Evolutionary conservation across 2,329 filamentous ascomycete species (phyloP), one percentile per base, ranked within the genome.

Genomic region (Xylaria sp.): DNA sequence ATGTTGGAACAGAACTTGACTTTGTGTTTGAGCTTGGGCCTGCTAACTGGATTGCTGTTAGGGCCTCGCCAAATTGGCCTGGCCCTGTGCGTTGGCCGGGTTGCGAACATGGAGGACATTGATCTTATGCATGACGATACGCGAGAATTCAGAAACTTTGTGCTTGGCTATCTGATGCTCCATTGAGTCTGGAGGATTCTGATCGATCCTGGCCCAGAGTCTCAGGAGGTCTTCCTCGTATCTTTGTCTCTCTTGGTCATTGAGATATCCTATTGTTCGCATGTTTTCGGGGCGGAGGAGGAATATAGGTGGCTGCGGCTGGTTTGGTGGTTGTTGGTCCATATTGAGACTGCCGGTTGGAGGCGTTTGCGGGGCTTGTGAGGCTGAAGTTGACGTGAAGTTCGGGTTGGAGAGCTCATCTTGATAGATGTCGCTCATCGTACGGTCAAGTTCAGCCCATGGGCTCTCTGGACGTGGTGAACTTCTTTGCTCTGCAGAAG

Each of bases 131-230:
- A 83, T 78, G 1, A 91, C 82, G 78, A 88, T 89, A 52, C 83
- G 83, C 0, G 88, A 88, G 75, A 91, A 91, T 9, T 90, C 88
- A 8, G 81, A 78, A 25, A 91, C 86, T 79, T 90, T 90, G 48
- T 84, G 83, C 71, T 84, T 85, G 0, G 89, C 88, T 0, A 82
- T 80, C 28, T 82, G 77, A 55, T 89, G 84, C 25, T 86, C 83
- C 0, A 75, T 73, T 3, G 86, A 87, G 1, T 82, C 80, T 0
- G 84, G 78, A 0, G 81, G 79, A 23, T 81, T 84, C 67, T 86
- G 84, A 55, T 87, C 84, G 50, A 87, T 82, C 25, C 80, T 82
- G 1, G 70, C 63, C 85, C 87, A 91, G 0, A 91, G 79, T 1
- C 80, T 75, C 12, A 82, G 81, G 0, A 91, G 80, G 0, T 88